Evolutionary conservation across 2,329 filamentous ascomycete species (phyloP), one percentile per base, ranked within the genome.

Genomic region (Fonsecaea pedrosoi): DNA sequence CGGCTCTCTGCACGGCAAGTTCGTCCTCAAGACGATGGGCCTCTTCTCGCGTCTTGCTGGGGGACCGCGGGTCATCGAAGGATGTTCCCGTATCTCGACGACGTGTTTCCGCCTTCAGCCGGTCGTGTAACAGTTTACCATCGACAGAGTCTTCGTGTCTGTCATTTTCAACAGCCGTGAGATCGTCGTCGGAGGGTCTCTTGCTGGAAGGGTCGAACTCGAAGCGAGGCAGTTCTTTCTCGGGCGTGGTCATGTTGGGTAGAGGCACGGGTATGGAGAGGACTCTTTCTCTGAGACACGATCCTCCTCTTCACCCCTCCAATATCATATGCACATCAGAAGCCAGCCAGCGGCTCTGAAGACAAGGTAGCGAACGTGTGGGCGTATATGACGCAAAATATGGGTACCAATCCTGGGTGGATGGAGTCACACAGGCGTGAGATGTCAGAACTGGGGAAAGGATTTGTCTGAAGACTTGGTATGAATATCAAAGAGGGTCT

Each of bases 11-110:
- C 74, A 91, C 79, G 53, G 86, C 82, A 60, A 91, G 77, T 67
- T 91, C 89, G 76, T 92, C 89, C 63, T 89, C 85, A 35, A 91
- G 78, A 55, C 87, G 82, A 67, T 83, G 82, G 5, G 85, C 83
- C 73, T 88, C 82, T 75, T 90, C 88, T 45, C 88, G 82, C 15
- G 81, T 82, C 65, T 84, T 81, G 0, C 86, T 86, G 1, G 85
- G 83, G 0, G 87, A 89, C 67, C 75, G 65, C 13, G 72, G 34
- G 60, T 67, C 25, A 69, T 77, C 75, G n/a, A 69, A 69, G 54
- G 73, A 72, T 74, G 74, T 7, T 45, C 50, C 50, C 58, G 62
- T 57, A 21, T 72, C 61, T 75, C 81, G 76, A 63, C 78, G 80
- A 10, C 38, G 59, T 3, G 82, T 84, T 18, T 83, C 77, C 25